Evolutionary conservation across 257 asterid genomes (phyloP), one percentile per base, ranked within the genome.

Genomic region (Anisodus acutangulus): DNA sequence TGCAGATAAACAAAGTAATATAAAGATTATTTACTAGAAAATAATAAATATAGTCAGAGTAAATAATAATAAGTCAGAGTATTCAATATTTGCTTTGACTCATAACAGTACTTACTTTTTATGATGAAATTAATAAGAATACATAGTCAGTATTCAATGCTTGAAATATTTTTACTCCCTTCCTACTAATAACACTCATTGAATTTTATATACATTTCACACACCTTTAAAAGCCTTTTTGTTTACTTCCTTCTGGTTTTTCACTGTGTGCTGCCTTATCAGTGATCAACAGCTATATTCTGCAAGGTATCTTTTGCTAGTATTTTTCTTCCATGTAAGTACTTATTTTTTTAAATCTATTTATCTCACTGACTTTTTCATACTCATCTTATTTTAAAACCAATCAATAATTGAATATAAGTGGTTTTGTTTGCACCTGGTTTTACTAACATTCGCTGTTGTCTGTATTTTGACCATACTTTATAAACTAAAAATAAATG

Each of bases 371-470:
- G 31, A 60, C 1, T 60, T 45, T 10, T 45, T 45, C 59, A 15
- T 72, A n/a, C 4, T 71, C 9, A 4, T 45, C 37, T 1, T 71
- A 43, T 71, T 45, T 47, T 8, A 43, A 71, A 10, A n/a, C 16
- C n/a, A 72, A 45, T 72, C 60, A 47, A 74, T 74, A 19, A 22
- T 74, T 47, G n/a, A 72, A n/a, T 47, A 47, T 22, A 9, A 5
- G 57, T 72, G 80, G 59, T 72, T 72, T 72, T 72, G 41, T 45
- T 47, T 19, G 41, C 80, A n/a, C 58, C 39, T 9, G 9, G 35
- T 47, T 72, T 72, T 47, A 47, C 41, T 1, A 72, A 47, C 45
- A 11, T 66, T 66, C 1, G 72, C 2, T 66, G 10, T 66, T 66
- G n/a, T 22, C 26, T 22, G 26, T 22, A 22, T 22, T 41, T 67